Percentiles rank a stretch among this genome's conserved stretches.
Evolutionary conservation across 2,329 filamentous ascomycete genomes (phyloP).

Genomic region (Diaporthe eres): DNA sequence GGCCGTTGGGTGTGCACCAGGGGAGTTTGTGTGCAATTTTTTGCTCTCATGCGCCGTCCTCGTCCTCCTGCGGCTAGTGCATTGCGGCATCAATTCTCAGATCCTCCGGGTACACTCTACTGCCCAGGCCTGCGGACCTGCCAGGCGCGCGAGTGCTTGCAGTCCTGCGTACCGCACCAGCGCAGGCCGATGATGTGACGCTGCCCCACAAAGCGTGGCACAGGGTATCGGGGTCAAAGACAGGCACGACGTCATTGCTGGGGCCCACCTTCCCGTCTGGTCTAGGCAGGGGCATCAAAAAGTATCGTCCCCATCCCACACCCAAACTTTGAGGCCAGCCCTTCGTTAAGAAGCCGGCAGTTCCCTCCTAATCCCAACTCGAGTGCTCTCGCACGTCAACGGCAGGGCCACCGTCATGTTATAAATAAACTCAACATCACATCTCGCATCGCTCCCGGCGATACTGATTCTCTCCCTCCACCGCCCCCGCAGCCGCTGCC

Average conservation of each 20-base stretch:
- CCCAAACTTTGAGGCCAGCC: neutral
- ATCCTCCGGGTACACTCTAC: neutral
- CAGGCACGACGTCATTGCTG: conserved; percentile 26
- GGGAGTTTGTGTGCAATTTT: neutral
- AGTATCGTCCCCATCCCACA: conserved; percentile 17
- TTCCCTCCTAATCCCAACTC: neutral
- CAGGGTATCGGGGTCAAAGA: conserved; percentile 26
- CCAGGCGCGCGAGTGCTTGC: neutral
- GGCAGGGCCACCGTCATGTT: neutral
- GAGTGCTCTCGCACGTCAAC: neutral
- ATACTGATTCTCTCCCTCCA: neutral
- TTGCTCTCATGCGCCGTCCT: neutral
- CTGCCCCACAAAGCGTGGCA: conserved; percentile 31
- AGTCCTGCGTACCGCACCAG: conserved; percentile 21
- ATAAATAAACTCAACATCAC: conserved; percentile 12
- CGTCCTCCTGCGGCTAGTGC: neutral
- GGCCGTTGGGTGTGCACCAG: neutral
- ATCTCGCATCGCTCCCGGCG: neutral
- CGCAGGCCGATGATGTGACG: conserved; percentile 23
- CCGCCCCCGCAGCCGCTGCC: neutral
- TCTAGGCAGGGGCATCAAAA: conserved; percentile 33
- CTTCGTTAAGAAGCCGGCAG: conserved; percentile 20
- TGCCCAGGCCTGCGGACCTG: neutral
- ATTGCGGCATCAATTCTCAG: neutral
- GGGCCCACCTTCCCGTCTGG: conserved; percentile 23